phyloP scores from a whole-genome alignment of 2,329 filamentous ascomycete species.

The Calonectria naviculata region DNA sequence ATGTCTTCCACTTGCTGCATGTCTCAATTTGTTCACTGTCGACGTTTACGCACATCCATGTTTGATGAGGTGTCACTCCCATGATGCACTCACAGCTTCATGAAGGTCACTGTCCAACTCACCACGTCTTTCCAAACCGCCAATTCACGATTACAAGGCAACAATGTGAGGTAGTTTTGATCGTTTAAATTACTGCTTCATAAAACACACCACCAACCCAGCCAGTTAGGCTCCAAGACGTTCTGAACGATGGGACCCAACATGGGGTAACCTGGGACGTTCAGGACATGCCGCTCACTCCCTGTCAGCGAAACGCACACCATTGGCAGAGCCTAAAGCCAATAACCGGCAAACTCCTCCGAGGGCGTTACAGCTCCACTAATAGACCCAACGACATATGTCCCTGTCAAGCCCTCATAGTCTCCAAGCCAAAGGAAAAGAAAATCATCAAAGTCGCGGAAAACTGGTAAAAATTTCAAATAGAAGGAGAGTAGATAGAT shows the following conservation, averaged over 20 bases:
- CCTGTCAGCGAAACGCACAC: background rate
- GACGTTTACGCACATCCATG: background rate
- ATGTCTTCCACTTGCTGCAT: background rate
- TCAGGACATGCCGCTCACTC: background rate
- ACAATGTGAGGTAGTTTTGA: background rate
- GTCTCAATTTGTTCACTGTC: background rate
- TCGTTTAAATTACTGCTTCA: slow-evolving; percentile 22
- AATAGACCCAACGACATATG: background rate
- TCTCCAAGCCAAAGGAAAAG: background rate
- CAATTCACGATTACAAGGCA: background rate
- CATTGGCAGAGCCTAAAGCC: background rate
- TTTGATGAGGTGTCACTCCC: background rate
- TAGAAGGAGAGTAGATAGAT: slow-evolving; percentile 12
- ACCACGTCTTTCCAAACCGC: background rate
- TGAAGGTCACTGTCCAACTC: background rate
- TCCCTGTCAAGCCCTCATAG: background rate
- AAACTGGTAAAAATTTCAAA: background rate
- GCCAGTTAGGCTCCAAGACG: background rate
- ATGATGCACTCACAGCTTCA: background rate
- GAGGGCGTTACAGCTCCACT: background rate
- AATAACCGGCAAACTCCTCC: background rate
- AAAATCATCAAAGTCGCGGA: background rate
- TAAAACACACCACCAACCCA: slow-evolving; percentile 12
- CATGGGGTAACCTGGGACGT: slow-evolving; percentile 3
- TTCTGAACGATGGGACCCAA: background rate